These are phyloP conservation scores for Lippia alba DNA, from an alignment of 305 asterid species.

Conservation along the genomic window DNA sequence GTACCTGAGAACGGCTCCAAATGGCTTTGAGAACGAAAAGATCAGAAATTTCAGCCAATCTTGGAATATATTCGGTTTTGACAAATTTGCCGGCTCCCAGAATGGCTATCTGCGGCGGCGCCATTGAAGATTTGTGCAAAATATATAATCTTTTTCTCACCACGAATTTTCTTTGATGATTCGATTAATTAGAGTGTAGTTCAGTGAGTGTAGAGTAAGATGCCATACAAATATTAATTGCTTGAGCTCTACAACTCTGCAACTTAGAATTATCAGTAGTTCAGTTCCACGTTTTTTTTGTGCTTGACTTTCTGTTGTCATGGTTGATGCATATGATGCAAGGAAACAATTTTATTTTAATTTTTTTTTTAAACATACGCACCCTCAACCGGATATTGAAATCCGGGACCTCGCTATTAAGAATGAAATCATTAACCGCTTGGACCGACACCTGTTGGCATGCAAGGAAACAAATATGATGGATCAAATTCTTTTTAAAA, in stretches of 20 bases:
- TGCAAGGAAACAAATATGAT: too few relatives aligned
- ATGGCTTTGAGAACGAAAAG: conserved; percentile 58
- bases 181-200: neutral
- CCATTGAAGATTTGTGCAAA: conserved; percentile 38
- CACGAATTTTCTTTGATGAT: neutral
- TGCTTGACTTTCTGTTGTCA: neutral
- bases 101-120: conserved; percentile 32
- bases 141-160: neutral
- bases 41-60: conserved; percentile 64
- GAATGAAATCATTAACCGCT: too few relatives aligned
- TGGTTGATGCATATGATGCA: too few relatives aligned
- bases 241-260: neutral
- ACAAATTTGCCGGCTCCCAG: conserved; percentile 75
- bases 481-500: too few relatives aligned
- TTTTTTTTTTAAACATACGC: too few relatives aligned
- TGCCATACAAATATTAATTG: neutral
- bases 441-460: too few relatives aligned
- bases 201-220: neutral
- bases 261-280: conserved; percentile 3
- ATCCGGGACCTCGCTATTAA: too few relatives aligned
- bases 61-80: conserved; percentile 62
- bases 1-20: conserved; percentile 78
- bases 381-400: too few relatives aligned
- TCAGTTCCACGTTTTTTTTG: neutral
- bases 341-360: too few relatives aligned